Evolutionary conservation across 345 rosid genomes (phyloP).

Genomic region (Dimocarpus longan): DNA sequence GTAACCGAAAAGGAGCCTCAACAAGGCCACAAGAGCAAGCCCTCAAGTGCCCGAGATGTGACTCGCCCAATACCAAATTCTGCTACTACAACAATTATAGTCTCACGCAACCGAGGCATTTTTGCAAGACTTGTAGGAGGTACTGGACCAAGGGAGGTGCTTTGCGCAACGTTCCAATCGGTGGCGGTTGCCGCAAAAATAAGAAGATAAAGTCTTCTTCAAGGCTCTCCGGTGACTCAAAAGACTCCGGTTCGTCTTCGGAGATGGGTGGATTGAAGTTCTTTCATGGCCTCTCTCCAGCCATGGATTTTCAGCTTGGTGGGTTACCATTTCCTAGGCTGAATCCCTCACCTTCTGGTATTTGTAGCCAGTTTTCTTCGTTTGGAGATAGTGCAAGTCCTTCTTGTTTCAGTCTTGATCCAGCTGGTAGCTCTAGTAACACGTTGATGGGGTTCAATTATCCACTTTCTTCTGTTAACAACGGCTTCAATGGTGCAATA

Average conservation of each 20-base stretch:
- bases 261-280: constrained; percentile 63
- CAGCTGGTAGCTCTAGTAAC: constrained; percentile 39
- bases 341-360: constrained; percentile 38
- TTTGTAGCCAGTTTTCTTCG: constrained; percentile 48
- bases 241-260: constrained; percentile 46
- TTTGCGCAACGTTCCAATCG: constrained; percentile 79
- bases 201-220: constrained; percentile 70
- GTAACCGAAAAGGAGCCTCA: constrained; percentile 37
- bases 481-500: constrained; percentile 40
- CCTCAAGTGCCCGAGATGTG: constrained; percentile 78
- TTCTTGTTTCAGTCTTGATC: constrained; percentile 48
- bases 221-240: constrained; percentile 39
- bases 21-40: constrained; percentile 40
- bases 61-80: constrained; percentile 84
- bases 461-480: constrained; percentile 36
- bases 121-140: constrained; percentile 80
- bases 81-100: constrained; percentile 96
- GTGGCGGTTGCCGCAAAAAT: constrained; percentile 81
- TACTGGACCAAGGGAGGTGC: constrained; percentile 93
- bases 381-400: constrained; percentile 40
- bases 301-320: constrained; percentile 77
- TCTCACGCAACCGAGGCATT: constrained; percentile 84
- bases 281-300: constrained; percentile 62
- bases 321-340: constrained; percentile 56
- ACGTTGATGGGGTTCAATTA: constrained; percentile 56